Evolutionary conservation across 2,329 filamentous ascomycete species (phyloP).

Genomic region (Cladosporium colombiae): DNA sequence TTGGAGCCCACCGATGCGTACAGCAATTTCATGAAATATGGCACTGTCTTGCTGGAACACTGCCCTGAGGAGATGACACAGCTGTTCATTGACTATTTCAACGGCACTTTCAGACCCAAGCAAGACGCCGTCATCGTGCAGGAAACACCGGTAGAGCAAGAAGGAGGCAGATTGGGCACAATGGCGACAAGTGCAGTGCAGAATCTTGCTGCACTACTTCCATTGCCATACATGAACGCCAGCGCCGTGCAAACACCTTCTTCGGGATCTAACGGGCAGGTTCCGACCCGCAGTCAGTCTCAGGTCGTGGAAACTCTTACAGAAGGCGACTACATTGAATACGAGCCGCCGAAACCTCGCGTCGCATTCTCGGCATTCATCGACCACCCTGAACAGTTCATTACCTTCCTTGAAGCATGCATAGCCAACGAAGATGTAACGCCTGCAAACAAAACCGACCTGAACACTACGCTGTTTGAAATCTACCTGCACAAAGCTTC

Average conservation of each 20-base stretch:
- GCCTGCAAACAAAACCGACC: slow-evolving; percentile 74
- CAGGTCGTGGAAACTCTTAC: slow-evolving; percentile 55
- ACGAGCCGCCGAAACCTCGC: slow-evolving; percentile 78
- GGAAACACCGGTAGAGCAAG: slow-evolving; percentile 42
- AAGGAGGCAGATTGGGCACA: slow-evolving; percentile 38
- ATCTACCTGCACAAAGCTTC: slow-evolving; percentile 94
- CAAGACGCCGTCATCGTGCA: slow-evolving; percentile 59
- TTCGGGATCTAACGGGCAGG: slow-evolving; percentile 32
- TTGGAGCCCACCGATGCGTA: slow-evolving; percentile 83
- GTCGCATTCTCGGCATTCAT: slow-evolving; percentile 96
- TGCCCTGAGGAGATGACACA: slow-evolving; percentile 79
- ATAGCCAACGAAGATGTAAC: slow-evolving; percentile 70
- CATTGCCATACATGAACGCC: slow-evolving; percentile 80
- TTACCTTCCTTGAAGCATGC: slow-evolving; percentile 87
- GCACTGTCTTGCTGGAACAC: slow-evolving; percentile 84
- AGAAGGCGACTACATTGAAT: slow-evolving; percentile 58
- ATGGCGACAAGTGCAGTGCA: slow-evolving; percentile 75
- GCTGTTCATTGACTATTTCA: slow-evolving; percentile 94
- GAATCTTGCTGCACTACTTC: slow-evolving; percentile 79
- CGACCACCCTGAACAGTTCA: slow-evolving; percentile 88
- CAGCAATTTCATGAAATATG: slow-evolving; percentile 90
- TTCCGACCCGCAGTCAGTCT: slow-evolving; percentile 55
- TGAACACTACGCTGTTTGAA: slow-evolving; percentile 94
- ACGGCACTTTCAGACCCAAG: slow-evolving; percentile 75
- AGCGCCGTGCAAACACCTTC: slow-evolving; percentile 56